Conservation (phyloP, 805 yeast genomes). For the Saccharomycopsis synnaedendra region DNA sequence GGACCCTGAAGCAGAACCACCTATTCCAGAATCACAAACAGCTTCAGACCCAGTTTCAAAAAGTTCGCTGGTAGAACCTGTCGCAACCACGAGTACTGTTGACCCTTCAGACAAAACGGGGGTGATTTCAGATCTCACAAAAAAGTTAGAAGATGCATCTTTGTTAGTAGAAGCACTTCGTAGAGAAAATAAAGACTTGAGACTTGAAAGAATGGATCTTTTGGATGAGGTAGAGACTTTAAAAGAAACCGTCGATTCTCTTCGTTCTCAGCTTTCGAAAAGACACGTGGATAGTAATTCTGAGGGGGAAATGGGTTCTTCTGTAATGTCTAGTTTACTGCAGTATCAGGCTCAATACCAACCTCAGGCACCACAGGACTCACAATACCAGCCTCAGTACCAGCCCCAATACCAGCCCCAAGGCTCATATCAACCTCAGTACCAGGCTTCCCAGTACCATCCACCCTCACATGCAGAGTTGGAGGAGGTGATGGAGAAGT, state of each 20-base stretch:
- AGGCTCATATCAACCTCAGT: conserved; percentile 15
- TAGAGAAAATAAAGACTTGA: conserved; percentile 24
- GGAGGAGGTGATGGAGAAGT: conserved; percentile 48
- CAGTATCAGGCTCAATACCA: background rate
- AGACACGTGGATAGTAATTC: conserved; percentile 19
- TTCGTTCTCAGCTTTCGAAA: conserved; percentile 19
- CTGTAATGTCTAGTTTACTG: conserved; percentile 15
- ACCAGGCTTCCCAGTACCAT: conserved; percentile 12
- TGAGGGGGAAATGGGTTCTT: conserved; percentile 5
- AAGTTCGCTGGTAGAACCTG: background rate
- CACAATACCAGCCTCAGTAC: conserved; percentile 18
- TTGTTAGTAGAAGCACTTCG: conserved; percentile 27
- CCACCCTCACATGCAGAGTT: conserved; percentile 33
- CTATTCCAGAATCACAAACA: background rate
- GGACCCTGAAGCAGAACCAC: conserved; percentile 3
- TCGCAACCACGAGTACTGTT: conserved; percentile 28
- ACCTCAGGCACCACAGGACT: conserved; percentile 15
- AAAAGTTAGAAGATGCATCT: conserved; percentile 25
- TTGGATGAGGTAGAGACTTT: conserved; percentile 24
- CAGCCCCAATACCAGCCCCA: conserved; percentile 11
- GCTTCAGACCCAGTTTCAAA: background rate
- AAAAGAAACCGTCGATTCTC: conserved; percentile 20
- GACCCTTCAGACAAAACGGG: conserved; percentile 26
- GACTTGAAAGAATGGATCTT: conserved; percentile 26
- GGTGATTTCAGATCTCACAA: conserved; percentile 22